Base-by-base conservation (phyloP, 2,329 filamentous ascomycete genomes). In the Penicillium sp. region DNA sequence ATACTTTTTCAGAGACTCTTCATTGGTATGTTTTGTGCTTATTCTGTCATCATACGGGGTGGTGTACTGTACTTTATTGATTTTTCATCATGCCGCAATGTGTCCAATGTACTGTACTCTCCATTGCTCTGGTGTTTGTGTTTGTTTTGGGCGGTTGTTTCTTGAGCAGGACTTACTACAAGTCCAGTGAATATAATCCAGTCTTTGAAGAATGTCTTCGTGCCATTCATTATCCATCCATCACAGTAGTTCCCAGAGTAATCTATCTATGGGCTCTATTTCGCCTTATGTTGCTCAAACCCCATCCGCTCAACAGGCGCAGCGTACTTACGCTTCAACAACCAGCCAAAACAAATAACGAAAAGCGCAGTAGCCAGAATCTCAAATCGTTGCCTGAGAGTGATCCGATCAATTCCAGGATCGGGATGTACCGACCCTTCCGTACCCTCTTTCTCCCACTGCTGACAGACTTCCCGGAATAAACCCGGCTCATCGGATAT, bases 401-500 rank as follows among this genome's bases (percentile, higher is more conserved):
- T 46, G 8, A 60, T 29, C 3, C 51, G 40, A 44, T 60, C 56
- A 19, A 41, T 3, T 6, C 36, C 10, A 3, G 49, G 34, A 38
- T 53, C 40, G 0, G 34, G 19, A 2, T 4, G 4, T 1, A 29
- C 28, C 3, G 43, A 7, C 11, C 30, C 46, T 16, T 49, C 45
- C 7, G 11, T 30, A n/a, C 44, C 39, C 14, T 55, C 47, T 31
- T 50, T 43, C 37, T 59, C 46, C 59, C 59, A 61, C 4, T 52
- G 40, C 10, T 49, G 38, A 16, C 58, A 49, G n/a, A 60, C 44
- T 12, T 54, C 28, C 8, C 33, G 37, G 29, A 46, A 59, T 30
- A 39, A 40, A 18, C 43, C 53, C 0, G 88, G 88, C 58, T 95
- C 84, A 64, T 96, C 91, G 0, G 90, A 95, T 45, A 95, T 84